phyloP scores from a whole-genome alignment of 768 basidiomycete genomes.

The Naganishia randhawae region DNA sequence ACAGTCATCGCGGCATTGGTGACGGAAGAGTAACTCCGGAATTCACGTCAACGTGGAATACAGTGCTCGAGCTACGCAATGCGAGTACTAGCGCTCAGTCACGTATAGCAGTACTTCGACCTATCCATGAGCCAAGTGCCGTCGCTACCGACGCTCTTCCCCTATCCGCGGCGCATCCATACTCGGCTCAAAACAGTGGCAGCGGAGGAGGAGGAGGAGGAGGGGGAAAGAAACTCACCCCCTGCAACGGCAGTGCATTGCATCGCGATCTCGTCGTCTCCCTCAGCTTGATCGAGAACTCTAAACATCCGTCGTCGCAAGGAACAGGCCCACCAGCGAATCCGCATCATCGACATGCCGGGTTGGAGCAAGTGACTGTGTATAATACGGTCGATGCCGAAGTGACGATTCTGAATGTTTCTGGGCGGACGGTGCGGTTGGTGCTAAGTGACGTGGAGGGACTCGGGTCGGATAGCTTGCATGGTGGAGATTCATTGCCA shows the following conservation, averaged over 20 bases:
- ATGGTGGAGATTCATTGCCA: not conserved
- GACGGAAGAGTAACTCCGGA: not conserved
- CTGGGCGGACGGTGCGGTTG: conserved; percentile 25
- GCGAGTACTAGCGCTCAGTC: not conserved
- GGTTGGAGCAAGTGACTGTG: not conserved
- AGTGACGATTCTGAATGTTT: conserved; percentile 23
- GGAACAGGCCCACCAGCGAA: not conserved
- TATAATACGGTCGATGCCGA: conserved; percentile 21
- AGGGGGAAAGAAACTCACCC: conserved; percentile 1
- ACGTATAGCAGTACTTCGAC: not conserved
- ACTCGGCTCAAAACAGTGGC: not conserved
- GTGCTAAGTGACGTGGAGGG: conserved; percentile 11
- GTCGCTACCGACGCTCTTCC: not conserved
- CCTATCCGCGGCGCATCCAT: too few species aligned
- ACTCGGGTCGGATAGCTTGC: not conserved
- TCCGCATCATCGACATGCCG: not conserved
- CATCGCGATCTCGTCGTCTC: conserved; percentile 29
- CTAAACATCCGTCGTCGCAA: not conserved
- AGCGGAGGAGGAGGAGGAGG: not conserved
- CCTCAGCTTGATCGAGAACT: conserved; percentile 16
- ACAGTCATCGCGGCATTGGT: not conserved
- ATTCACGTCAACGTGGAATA: conserved; percentile 28
- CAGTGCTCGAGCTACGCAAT: conserved; percentile 23
- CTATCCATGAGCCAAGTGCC: conserved; percentile 2
- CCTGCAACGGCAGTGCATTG: too few species aligned